A percentile compares a stretch with the other conserved stretches of the same genome.
Conservation (phyloP, 306 rosid species). For the Acacia confusa region DNA sequence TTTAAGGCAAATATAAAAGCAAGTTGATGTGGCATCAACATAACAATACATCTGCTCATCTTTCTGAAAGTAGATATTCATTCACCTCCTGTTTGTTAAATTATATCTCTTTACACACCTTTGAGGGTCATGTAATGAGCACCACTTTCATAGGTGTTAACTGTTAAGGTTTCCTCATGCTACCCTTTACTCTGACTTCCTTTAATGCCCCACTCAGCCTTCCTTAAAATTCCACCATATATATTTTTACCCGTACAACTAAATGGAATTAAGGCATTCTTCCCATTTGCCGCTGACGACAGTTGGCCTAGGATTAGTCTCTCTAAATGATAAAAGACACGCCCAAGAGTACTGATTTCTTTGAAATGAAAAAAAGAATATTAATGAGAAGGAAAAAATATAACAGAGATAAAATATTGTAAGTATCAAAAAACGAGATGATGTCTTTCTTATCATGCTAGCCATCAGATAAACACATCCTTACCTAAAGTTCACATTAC, state of each 20-base stretch:
- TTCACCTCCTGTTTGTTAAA: not conserved
- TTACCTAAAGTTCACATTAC: slow-evolving; percentile 24
- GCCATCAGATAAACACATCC: not conserved
- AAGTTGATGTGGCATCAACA: slow-evolving; percentile 6
- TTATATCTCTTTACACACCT: not conserved
- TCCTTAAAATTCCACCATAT: not conserved
- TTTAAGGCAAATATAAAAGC: slow-evolving; percentile 15
- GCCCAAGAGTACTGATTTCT: not conserved
- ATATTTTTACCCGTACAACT: not conserved
- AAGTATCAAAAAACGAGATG: not conserved
- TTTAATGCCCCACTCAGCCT: not conserved
- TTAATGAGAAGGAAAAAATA: not conserved
- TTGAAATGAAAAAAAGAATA: not conserved
- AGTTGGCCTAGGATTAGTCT: not conserved
- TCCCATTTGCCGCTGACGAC: not conserved
- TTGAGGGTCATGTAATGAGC: slow-evolving; percentile 11
- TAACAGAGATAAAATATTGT: not conserved
- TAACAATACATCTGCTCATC: slow-evolving; percentile 8
- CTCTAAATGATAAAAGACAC: not conserved
- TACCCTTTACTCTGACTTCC: slow-evolving; percentile 7
- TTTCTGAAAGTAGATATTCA: not conserved
- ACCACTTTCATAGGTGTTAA: not conserved
- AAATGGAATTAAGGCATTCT: not conserved
- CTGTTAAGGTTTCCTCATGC: slow-evolving; percentile 13
- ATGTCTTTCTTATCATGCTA: not conserved